phyloP scores from a whole-genome alignment of 257 asterid genomes.

The Ophiorrhiza pumila region DNA sequence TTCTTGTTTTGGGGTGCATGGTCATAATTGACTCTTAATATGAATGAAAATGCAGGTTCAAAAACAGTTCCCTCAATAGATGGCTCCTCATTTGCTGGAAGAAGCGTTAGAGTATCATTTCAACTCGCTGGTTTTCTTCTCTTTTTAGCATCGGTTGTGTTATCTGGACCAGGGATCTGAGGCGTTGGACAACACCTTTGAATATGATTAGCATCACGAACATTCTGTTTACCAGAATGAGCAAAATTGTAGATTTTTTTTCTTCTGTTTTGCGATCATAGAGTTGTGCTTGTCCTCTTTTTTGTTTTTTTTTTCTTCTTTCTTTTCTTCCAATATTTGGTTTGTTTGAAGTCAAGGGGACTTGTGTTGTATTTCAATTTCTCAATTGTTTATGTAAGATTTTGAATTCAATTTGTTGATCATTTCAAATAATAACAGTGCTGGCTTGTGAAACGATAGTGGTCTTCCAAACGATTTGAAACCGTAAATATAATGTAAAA shows the following conservation, averaged over 20 bases:
- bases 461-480: no score
- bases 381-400: neutral
- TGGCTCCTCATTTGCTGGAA: conserved; percentile 28
- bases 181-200: neutral
- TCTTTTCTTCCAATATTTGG: neutral
- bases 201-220: neutral
- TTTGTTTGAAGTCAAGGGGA: neutral
- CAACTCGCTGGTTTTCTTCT: conserved; percentile 23
- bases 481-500: no score
- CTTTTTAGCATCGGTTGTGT: conserved; percentile 27
- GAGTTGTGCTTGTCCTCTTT: neutral
- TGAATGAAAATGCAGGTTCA: conserved; percentile 32
- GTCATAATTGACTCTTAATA: no score
- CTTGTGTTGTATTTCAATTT: conserved; percentile 3
- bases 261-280: neutral
- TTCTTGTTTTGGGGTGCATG: neutral
- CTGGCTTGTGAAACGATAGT: no score
- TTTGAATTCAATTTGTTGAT: neutral
- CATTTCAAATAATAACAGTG: no score
- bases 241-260: neutral
- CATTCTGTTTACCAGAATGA: neutral
- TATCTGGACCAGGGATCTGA: conserved; percentile 24
- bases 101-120: conserved; percentile 21
- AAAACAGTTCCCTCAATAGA: conserved; percentile 36
- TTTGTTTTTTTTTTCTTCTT: neutral